Evolutionary conservation across 2,329 filamentous ascomycete genomes (phyloP), one percentile per base, ranked within the genome.

Genomic region (Sporothrix humicola): DNA sequence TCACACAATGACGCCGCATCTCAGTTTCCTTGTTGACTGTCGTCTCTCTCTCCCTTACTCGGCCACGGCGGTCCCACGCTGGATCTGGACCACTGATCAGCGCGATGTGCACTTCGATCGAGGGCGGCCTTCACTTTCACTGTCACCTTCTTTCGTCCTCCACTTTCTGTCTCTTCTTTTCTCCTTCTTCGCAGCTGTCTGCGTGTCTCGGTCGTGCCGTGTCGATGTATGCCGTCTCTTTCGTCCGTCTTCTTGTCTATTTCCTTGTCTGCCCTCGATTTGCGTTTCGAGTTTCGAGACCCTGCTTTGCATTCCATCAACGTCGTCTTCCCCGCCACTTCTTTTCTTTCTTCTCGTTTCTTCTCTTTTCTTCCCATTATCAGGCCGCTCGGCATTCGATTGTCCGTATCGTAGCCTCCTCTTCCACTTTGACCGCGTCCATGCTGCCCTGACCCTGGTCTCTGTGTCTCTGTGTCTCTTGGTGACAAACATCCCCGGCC

Each of bases 31-130:
- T 26, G 23, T 26, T 26, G 23, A 26, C 23, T 26, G 23, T 26
- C 23, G 23, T 26, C 23, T 26, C 31, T 31, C 31, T 7, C 61
- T 66, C 61, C 61, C 61, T 66, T 46, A 4, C 42, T 66, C 42
- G 61, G 61, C 61, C 61, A 48, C 42, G 42, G 20, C 42, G 42
- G 61, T 48, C 61, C 61, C 61, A 66, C 20, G 42, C 42, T 63
- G 23, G 54, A 31, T 63, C 61, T 66, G 42, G 61, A 26, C 42
- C 42, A 66, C 42, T 46, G 61, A 66, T 66, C 42, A 17, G 42
- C 61, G 42, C 26, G n/a, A 66, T 17, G 20, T 42, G 17, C 61
- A 48, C 31, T 37, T 37, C 7, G 31, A 37, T 6, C 31, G 31
- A 37, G 31, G 31, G 31, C 31, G 7, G 31, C 5, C 8, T 10